phyloP scores from a whole-genome alignment of 2,329 filamentous ascomycete genomes.

The Claviceps arundinis region DNA sequence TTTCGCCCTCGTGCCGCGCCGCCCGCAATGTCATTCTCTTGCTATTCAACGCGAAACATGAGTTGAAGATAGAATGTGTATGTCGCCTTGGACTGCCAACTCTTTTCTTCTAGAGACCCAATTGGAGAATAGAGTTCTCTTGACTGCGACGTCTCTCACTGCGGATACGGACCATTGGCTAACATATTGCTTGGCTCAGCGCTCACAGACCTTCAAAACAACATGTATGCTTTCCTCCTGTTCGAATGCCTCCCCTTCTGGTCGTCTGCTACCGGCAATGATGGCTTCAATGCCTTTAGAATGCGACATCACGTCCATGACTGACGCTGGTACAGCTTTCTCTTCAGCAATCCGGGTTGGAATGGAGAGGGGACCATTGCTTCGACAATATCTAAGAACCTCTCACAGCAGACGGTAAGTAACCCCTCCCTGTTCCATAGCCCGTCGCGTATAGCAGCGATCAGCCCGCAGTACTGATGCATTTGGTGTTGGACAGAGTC shows the following conservation, averaged over 20 bases:
- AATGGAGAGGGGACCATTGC: constrained; percentile 34
- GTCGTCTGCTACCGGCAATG: not conserved
- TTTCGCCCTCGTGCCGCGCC: constrained; percentile 15
- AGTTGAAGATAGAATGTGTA: constrained; percentile 30
- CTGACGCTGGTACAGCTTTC: constrained; percentile 27
- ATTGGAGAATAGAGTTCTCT: not conserved
- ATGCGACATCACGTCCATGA: not conserved
- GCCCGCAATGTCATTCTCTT: constrained; percentile 21
- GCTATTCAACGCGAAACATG: constrained; percentile 23
- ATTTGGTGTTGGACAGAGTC: constrained; percentile 15
- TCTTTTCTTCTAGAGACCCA: not conserved
- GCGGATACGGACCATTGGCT: constrained; percentile 7
- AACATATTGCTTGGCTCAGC: constrained; percentile 18
- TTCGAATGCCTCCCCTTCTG: not conserved
- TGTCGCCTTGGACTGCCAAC: constrained; percentile 10
- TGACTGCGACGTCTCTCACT: not conserved
- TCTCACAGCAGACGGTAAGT: constrained; percentile 43
- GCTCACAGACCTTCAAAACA: constrained; percentile 37
- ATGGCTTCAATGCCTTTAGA: not conserved
- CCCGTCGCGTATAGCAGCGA: not conserved
- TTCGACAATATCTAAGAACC: constrained; percentile 41
- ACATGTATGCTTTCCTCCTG: constrained; percentile 26
- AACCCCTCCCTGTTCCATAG: not conserved
- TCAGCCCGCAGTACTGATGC: not conserved
- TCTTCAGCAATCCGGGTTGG: constrained; percentile 48